Percentiles rank a stretch among this genome's conserved stretches.
These are phyloP conservation scores for Aspergillus sp. DNA, from an alignment of 2,329 filamentous ascomycete species.

Conservation along the genomic window DNA sequence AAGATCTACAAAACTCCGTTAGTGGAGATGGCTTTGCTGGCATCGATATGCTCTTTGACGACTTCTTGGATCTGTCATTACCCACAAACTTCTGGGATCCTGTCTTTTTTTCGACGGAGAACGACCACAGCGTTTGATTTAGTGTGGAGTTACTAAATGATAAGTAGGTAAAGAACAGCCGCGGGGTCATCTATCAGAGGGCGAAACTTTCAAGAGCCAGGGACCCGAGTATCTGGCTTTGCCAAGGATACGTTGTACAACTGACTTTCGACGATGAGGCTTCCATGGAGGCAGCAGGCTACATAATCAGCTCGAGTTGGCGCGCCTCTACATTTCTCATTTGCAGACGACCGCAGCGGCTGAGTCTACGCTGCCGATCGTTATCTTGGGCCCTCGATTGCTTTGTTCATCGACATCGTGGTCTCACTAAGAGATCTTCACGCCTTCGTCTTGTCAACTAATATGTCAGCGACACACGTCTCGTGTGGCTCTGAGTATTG, in stretches of 20 bases:
- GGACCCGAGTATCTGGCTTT: neutral
- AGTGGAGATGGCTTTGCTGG: constrained; percentile 37
- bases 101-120: constrained; percentile 29
- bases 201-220: too few relatives aligned
- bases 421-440: neutral
- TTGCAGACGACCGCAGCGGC: neutral
- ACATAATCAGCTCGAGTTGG: neutral
- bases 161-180: neutral
- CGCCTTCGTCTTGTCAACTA: neutral
- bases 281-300: neutral
- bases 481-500: neutral
- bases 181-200: neutral
- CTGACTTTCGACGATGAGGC: neutral
- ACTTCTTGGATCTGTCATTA: constrained; percentile 41
- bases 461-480: neutral
- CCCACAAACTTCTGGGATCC: constrained; percentile 45
- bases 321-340: neutral
- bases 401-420: neutral
- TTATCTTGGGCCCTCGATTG: constrained; percentile 8
- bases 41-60: constrained; percentile 42
- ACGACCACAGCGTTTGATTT: constrained; percentile 8
- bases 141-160: neutral
- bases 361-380: constrained; percentile 11
- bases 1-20: constrained; percentile 50
- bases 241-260: neutral